Conservation (phyloP, 768 basidiomycete species). For the Trametes sanguinea region DNA sequence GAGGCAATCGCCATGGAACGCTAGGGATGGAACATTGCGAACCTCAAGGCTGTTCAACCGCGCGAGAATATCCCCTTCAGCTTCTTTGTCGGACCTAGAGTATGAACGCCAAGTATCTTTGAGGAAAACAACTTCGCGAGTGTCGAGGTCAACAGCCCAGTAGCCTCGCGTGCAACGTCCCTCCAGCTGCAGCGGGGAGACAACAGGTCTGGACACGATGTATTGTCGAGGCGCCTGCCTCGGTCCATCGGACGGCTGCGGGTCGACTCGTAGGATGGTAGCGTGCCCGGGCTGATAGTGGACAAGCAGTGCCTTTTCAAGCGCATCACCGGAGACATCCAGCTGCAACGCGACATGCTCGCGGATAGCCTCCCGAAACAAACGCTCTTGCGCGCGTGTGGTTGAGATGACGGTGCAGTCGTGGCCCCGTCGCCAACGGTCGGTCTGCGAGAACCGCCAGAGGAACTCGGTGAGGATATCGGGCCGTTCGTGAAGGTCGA, state of each 20-base stretch:
- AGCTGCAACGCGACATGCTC: conserved; percentile 1
- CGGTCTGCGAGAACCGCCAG: conserved; percentile 29
- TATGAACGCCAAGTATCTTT: conserved; percentile 15
- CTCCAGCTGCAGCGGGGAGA: neutral
- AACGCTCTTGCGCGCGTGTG: neutral
- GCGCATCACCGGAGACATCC: neutral
- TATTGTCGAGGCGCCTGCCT: neutral
- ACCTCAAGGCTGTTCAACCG: neutral
- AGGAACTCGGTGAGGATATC: conserved; percentile 33
- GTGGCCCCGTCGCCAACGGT: conserved; percentile 28
- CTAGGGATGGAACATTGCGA: conserved; percentile 1
- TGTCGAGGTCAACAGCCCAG: conserved; percentile 7
- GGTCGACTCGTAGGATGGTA: neutral
- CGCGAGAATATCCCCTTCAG: conserved; percentile 1
- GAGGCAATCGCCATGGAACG: conserved; percentile 1
- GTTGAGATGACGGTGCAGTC: conserved; percentile 20
- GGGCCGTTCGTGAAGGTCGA: conserved; percentile 29
- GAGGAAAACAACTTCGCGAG: neutral
- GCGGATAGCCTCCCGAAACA: conserved; percentile 1
- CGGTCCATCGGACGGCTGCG: no score
- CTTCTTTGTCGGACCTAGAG: neutral
- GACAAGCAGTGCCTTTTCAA: neutral
- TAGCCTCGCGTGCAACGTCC: conserved; percentile 16
- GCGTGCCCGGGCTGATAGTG: conserved; percentile 12
- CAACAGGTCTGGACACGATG: conserved; percentile 10